Evolutionary conservation across 805 yeast species (phyloP), one percentile per base, ranked within the genome.

Genomic region (Myxozyma mucilagina): DNA sequence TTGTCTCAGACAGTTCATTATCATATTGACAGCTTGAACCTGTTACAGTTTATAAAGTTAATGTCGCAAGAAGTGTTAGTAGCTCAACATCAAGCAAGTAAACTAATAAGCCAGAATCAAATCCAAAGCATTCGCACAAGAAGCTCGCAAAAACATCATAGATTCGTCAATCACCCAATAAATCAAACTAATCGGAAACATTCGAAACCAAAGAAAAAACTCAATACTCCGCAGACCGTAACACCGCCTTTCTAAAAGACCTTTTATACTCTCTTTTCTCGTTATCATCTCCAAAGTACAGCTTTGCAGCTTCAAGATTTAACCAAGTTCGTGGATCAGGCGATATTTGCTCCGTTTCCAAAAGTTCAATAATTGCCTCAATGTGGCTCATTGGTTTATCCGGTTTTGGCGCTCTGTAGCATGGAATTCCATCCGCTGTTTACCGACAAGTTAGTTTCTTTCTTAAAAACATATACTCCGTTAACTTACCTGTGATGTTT

Each of bases 241-340:
- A 41, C 9, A 53, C 58, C n/a, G 58, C 54, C 13, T 54, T 32
- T 24, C 62, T 47, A n/a, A 59, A 49, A 7, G 54, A 7, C 31
- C 42, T 42, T 5, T 44, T 47, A 31, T 59, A 59, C 20, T 59
- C 62, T 10, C 55, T 16, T 35, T 53, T 32, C 39, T 53, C 47
- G 20, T 36, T 45, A 7, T 38, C 43, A 3, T 39, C 16, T 10
- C 62, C 62, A 53, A 59, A 59, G 18, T 59, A 59, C 35, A 53
- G 43, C 9, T 29, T 32, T 7, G 62, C 62, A 24, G 62, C 62
- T 20, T 59, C 58, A 13, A 18, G 45, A 32, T 59, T 59, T 58
- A 59, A 53, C 62, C 62, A 59, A 16, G 58, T 59, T 16, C 62
- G 57, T 34, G 62, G 62, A 42, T 59, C 62, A 7, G 62, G 62